Base-by-base conservation (phyloP, 768 basidiomycete genomes). In the Kondoa malvinella region DNA sequence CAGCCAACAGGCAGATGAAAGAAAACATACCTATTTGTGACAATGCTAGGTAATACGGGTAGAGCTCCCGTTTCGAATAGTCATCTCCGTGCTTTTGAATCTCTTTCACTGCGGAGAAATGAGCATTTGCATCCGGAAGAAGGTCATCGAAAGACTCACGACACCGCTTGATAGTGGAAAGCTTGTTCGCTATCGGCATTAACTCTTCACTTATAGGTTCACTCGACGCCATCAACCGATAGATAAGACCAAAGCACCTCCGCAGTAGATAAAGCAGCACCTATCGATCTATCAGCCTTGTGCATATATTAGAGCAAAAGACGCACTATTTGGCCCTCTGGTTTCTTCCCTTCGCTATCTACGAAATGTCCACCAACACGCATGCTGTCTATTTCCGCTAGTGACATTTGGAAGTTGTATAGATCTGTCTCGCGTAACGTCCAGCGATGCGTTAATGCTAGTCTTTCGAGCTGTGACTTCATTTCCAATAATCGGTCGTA, bases 171-270 rank as follows among this genome's bases (percentile, higher is more conserved):
- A 75, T 70, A 15, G 74, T 75, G 21, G 67, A 69, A 32, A 75
- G 68, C 65, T 75, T 75, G 65, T 75, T 72, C 14, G 70, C 72
- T 34, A 74, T 69, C 2, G 72, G 68, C 88, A 96, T 97, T 17
- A 99, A 80, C 77, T 97, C 95, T 77, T 99, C 95, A 0, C 91
- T 94, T 1, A 99, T 92, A 0, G 95, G 95, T 78, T 96, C 94
- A 70, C 88, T 90, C 25, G 91, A 91, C 29, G 91, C 92, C 70
- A 99, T 83, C 62, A 99, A 78, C 31, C 87, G 83, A 77, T 96
- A 97, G 72, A 95, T 92, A 16, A 27, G 8, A 27, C 30, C 30
- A 34, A 27, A 92, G 80, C 95, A 99, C 75, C 94, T 83, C 73
- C 94, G 81, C 65, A 99, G 81, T 40, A 96, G 83, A 76, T 95